Base-by-base conservation (phyloP, 2,329 filamentous ascomycete species). In the Beauveria sp. region DNA sequence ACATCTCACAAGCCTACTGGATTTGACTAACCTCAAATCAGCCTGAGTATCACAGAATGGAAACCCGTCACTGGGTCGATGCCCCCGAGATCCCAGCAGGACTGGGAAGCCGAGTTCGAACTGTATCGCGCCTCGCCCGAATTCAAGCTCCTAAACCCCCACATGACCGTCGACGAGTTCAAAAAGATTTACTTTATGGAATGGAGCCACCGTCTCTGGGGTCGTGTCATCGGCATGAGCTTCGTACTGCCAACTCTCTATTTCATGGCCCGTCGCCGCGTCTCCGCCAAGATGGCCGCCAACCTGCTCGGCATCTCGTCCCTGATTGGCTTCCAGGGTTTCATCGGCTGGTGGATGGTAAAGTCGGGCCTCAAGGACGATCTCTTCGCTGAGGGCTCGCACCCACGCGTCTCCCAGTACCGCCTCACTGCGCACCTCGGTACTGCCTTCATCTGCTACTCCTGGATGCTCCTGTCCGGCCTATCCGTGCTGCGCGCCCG, bases 141-240 rank as follows among this genome's bases (percentile, higher is more conserved):
- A 75, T 99, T 93, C 78, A 86, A 90, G 70, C 84, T 92, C 64
- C 82, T 99, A 67, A 99, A 99, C 77, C 89, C 92, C 37, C 85
- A 91, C 73, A 99, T 99, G 94, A 88, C 84, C 37, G 80, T 99
- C 61, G 83, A 87, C 62, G 94, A 99, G 73, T 99, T 97, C 79
- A 97, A 97, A 76, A 89, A 94, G 72, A 99, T 99, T 67, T 99
- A 97, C 82, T 99, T 89, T 75, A 97, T 97, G 94, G 94, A 99
- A 80, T 99, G 94, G 94, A 86, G 88, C 48, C 94, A 99, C 75
- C 86, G 94, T 34, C 82, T 97, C 60, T 97, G 94, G 92, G 94
- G 94, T 51, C 88, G 94, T 65, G 81, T 96, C 67, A 90, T 99
- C 62, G 94, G 94, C 62, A 75, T 97, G 64, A 89, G 91, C 55